These are phyloP conservation scores for Citrullus amarus DNA, from an alignment of 306 rosid genomes.

Conservation along the genomic window DNA sequence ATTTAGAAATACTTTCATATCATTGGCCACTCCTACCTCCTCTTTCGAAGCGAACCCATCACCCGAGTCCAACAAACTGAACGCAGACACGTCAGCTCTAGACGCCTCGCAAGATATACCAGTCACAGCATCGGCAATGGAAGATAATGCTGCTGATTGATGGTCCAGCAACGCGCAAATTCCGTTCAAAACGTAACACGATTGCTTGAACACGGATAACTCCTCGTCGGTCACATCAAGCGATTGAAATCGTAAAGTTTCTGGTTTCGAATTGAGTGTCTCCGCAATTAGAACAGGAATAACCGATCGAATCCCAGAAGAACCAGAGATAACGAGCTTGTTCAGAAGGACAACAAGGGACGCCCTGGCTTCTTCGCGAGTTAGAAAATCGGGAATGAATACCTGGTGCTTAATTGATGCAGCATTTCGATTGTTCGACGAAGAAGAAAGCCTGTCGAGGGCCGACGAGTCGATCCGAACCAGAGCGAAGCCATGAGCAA, in stretches of 20 bases:
- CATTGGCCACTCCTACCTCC: conserved; percentile 60
- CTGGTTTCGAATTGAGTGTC: conserved; percentile 23
- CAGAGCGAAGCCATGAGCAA: conserved; percentile 34
- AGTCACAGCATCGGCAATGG: conserved; percentile 43
- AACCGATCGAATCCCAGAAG: conserved; percentile 19
- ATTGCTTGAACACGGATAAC: conserved; percentile 17
- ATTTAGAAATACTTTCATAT: conserved; percentile 57
- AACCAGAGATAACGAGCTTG: conserved; percentile 40
- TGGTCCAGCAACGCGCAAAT: conserved; percentile 49
- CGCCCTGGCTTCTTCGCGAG: conserved; percentile 35
- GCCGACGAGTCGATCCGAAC: conserved; percentile 53
- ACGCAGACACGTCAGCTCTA: conserved; percentile 47
- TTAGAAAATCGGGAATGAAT: conserved; percentile 25
- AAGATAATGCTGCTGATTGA: conserved; percentile 33
- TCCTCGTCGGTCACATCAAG: conserved; percentile 43
- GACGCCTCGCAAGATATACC: conserved; percentile 75
- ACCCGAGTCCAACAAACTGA: conserved; percentile 61
- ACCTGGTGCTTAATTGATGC: conserved; percentile 19
- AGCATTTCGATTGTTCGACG: not conserved
- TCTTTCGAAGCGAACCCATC: conserved; percentile 59
- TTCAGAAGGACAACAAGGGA: conserved; percentile 44
- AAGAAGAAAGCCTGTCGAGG: conserved; percentile 33
- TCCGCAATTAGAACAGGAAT: conserved; percentile 33
- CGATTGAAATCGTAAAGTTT: conserved; percentile 8
- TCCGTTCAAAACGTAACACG: conserved; percentile 25